A percentile compares a stretch with the other conserved stretches of the same genome.
phyloP scores from a whole-genome alignment of 1,139 yeast genomes.

The Hansenula sp. region DNA sequence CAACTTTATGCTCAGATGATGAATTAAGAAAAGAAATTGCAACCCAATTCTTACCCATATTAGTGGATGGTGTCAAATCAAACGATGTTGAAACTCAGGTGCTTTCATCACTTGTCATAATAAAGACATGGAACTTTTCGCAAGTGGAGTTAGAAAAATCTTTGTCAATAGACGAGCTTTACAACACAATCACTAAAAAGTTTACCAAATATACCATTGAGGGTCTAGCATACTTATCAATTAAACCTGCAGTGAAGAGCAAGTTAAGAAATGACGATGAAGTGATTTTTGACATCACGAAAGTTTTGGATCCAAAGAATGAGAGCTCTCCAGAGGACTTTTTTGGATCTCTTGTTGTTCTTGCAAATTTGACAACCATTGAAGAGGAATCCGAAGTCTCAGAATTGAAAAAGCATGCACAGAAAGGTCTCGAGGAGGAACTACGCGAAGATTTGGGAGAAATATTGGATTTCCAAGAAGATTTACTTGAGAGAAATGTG shows the following conservation, averaged over 20 bases:
- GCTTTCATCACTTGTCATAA: constrained; percentile 32
- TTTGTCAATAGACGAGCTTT: constrained; percentile 23
- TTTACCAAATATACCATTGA: constrained; percentile 28
- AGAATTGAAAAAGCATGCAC: constrained; percentile 26
- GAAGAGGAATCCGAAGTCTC: constrained; percentile 23
- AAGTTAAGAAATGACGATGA: constrained; percentile 31
- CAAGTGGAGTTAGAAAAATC: constrained; percentile 22
- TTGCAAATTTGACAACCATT: constrained; percentile 32
- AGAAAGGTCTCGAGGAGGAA: constrained; percentile 17
- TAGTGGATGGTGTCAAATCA: constrained; percentile 17
- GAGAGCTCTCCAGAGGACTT: constrained; percentile 1
- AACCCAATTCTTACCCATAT: neutral
- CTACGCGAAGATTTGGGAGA: constrained; percentile 7
- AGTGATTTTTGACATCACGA: constrained; percentile 23
- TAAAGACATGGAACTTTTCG: constrained; percentile 40
- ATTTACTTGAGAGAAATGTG: constrained; percentile 17
- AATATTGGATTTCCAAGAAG: constrained; percentile 15
- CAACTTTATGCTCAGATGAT: neutral
- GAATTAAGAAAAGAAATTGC: neutral
- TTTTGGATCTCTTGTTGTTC: constrained; percentile 33
- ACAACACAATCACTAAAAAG: constrained; percentile 18
- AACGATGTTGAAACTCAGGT: constrained; percentile 22
- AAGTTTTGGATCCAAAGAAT: constrained; percentile 11
- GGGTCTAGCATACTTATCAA: constrained; percentile 39
- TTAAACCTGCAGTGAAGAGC: constrained; percentile 29